phyloP scores from a whole-genome alignment of 176 grass and related monocot genomes.

The Carex myosuroides region DNA sequence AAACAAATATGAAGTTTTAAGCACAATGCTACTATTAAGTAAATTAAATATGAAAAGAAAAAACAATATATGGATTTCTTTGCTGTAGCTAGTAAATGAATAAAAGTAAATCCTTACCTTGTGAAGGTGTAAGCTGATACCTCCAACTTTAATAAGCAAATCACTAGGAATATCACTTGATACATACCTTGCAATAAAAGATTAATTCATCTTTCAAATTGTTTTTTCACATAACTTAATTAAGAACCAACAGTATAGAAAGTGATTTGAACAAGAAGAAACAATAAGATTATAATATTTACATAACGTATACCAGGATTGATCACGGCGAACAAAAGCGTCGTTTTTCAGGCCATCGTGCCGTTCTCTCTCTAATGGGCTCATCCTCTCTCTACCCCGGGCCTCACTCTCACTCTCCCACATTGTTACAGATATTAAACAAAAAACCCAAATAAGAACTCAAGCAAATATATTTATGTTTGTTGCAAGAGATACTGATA shows the following conservation, averaged over 20 bases:
- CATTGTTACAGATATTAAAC: conserved; percentile 27
- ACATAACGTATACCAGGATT: conserved; percentile 49
- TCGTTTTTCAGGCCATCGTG: conserved; percentile 59
- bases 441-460: neutral
- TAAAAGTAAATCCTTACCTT: conserved; percentile 40
- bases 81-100: neutral
- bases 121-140: conserved; percentile 87
- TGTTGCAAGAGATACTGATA: neutral
- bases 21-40: neutral
- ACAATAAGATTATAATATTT: neutral
- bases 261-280: neutral
- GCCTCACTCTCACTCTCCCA: conserved; percentile 77
- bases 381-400: conserved; percentile 47
- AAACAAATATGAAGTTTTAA: too few relatives aligned
- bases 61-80: neutral
- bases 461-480: neutral
- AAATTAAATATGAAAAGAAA: neutral
- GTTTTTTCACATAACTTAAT: neutral
- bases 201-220: neutral
- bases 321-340: conserved; percentile 65
- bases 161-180: conserved; percentile 94
- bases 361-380: conserved; percentile 37
- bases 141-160: conserved; percentile 73
- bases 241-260: neutral
- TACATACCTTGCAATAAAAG: conserved; percentile 48